Conservation (phyloP, 2,329 filamentous ascomycete genomes). For the Talaromyces atroroseus region DNA sequence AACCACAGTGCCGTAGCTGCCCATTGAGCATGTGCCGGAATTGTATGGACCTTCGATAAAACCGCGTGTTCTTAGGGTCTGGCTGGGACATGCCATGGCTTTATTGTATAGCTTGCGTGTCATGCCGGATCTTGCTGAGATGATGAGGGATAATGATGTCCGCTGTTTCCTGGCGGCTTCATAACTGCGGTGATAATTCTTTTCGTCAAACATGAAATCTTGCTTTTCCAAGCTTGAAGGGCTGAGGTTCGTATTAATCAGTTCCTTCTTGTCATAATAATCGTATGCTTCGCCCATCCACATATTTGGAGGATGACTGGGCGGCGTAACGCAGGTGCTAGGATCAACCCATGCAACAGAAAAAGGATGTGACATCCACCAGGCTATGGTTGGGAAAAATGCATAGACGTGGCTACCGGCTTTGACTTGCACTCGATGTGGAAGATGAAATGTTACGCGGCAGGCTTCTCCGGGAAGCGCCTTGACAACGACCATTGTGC, state of each 20-base stretch:
- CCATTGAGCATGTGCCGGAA: constrained; percentile 48
- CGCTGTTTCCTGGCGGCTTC: constrained; percentile 20
- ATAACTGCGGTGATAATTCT: background rate
- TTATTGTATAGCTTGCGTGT: constrained; percentile 56
- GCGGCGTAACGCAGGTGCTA: constrained; percentile 21
- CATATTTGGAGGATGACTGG: constrained; percentile 19
- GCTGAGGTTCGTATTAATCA: constrained; percentile 32
- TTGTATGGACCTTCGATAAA: constrained; percentile 61
- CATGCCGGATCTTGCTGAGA: constrained; percentile 58
- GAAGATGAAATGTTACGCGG: constrained; percentile 56
- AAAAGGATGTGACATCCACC: constrained; percentile 47
- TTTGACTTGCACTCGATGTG: constrained; percentile 47
- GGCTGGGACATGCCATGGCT: constrained; percentile 45
- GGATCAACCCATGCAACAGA: constrained; percentile 44
- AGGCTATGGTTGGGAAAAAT: constrained; percentile 49
- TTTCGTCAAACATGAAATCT: background rate
- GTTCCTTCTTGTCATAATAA: constrained; percentile 8
- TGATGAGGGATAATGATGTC: constrained; percentile 51
- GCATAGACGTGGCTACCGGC: constrained; percentile 58
- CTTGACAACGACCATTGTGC: constrained; percentile 50
- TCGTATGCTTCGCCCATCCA: constrained; percentile 12
- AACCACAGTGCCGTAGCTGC: constrained; percentile 59
- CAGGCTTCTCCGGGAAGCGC: constrained; percentile 57
- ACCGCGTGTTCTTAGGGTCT: constrained; percentile 49
- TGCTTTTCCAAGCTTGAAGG: background rate